phyloP scores from a whole-genome alignment of 2,329 filamentous ascomycete genomes.

The Paecilomyces variotii region DNA sequence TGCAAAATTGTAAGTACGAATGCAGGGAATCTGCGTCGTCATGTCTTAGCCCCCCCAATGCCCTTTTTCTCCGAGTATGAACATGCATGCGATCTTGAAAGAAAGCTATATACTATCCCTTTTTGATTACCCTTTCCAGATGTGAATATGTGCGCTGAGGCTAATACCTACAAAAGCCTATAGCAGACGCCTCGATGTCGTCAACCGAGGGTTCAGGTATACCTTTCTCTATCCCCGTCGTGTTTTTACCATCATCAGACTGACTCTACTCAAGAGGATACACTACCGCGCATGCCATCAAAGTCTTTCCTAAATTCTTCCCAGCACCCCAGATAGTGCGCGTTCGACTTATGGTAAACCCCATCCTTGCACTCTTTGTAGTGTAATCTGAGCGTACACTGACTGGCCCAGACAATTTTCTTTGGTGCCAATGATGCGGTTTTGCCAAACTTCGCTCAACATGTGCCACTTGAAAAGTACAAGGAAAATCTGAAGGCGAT shows the following conservation, averaged over 20 bases:
- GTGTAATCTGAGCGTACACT: background rate
- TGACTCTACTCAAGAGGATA: slow-evolving; percentile 53
- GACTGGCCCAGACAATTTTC: slow-evolving; percentile 55
- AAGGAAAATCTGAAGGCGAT: slow-evolving; percentile 64
- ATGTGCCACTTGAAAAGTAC: slow-evolving; percentile 70
- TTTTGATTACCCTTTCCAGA: background rate
- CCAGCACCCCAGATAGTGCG: slow-evolving; percentile 52
- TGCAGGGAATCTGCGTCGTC: background rate
- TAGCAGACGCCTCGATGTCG: slow-evolving; percentile 68
- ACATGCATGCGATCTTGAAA: background rate
- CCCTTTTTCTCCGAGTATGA: background rate
- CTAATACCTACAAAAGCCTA: slow-evolving; percentile 48
- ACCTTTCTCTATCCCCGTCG: slow-evolving; percentile 1
- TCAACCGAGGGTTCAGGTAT: slow-evolving; percentile 75
- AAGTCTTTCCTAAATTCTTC: slow-evolving; percentile 62
- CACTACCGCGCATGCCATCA: slow-evolving; percentile 67
- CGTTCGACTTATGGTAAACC: slow-evolving; percentile 36
- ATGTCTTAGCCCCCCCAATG: background rate
- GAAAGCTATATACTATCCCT: background rate
- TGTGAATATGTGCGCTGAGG: background rate
- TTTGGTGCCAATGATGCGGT: slow-evolving; percentile 89
- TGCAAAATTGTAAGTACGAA: slow-evolving; percentile 57
- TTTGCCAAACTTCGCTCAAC: slow-evolving; percentile 60
- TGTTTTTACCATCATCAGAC: background rate
- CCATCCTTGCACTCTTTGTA: background rate